phyloP scores from a whole-genome alignment of 148 eudicot genomes.

The Tetragonia tetragonoides region DNA sequence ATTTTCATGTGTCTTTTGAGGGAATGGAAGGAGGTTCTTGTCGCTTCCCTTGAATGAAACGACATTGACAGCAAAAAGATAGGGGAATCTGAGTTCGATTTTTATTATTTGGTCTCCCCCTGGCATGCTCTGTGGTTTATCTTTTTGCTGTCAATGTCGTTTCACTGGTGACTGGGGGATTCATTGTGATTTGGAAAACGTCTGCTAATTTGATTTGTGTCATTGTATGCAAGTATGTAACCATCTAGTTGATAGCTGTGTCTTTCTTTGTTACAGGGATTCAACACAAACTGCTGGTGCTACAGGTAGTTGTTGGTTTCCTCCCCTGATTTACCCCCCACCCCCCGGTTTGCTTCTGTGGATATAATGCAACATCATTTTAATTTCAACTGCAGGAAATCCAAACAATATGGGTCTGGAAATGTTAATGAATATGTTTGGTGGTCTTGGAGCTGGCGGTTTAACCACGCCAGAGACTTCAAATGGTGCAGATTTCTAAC shows the following conservation, averaged over 20 bases:
- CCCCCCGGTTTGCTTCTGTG: background rate
- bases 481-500: constrained; percentile 36
- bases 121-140: background rate
- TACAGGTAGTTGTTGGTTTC: constrained; percentile 41
- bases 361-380: background rate
- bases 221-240: background rate
- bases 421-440: constrained; percentile 84
- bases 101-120: background rate
- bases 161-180: background rate
- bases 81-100: background rate
- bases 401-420: constrained; percentile 62
- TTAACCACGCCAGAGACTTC: constrained; percentile 52
- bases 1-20: background rate
- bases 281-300: constrained; percentile 55
- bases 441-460: constrained; percentile 88
- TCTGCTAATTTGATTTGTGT: background rate
- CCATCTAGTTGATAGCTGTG: background rate
- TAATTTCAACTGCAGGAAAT: constrained; percentile 44
- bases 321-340: background rate
- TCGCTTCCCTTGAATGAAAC: too few species aligned
- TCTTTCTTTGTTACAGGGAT: constrained; percentile 49
- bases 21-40: background rate
- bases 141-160: background rate
- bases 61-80: too few species aligned
- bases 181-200: background rate